Conservation (phyloP, 1,139 yeast genomes). For the Zygosaccharomyces pseudobailii region DNA sequence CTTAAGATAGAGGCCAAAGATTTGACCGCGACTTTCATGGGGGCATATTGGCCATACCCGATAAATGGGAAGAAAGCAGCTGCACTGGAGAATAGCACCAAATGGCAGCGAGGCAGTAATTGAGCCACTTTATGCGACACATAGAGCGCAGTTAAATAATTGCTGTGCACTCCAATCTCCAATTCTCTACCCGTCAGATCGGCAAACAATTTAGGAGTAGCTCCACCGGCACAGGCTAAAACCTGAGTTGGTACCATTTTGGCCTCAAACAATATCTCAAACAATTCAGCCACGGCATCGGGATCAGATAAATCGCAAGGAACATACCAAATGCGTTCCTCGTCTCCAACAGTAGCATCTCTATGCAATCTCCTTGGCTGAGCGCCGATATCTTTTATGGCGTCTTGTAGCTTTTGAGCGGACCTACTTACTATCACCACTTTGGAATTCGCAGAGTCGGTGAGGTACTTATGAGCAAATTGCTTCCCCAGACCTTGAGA, state of each 20-base stretch:
- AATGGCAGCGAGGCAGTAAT: slow-evolving; percentile 37
- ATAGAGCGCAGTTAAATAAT: slow-evolving; percentile 70
- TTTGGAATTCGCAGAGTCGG: slow-evolving; percentile 46
- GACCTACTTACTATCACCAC: slow-evolving; percentile 78
- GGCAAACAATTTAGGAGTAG: slow-evolving; percentile 70
- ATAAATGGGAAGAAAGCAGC: slow-evolving; percentile 82
- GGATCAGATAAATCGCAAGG: slow-evolving; percentile 67
- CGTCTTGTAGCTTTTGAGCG: slow-evolving; percentile 47
- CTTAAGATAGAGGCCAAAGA: slow-evolving; percentile 70
- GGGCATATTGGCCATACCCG: slow-evolving; percentile 89
- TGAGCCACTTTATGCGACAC: slow-evolving; percentile 57
- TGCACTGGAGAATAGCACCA: slow-evolving; percentile 75
- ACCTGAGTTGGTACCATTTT: slow-evolving; percentile 57
- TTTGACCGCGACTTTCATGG: slow-evolving; percentile 77
- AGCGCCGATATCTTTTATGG: slow-evolving; percentile 41
- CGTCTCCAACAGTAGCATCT: slow-evolving; percentile 13
- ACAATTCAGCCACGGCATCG: slow-evolving; percentile 43
- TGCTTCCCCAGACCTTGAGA: slow-evolving; percentile 93
- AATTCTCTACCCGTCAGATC: slow-evolving; percentile 61
- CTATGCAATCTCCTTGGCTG: slow-evolving; percentile 23
- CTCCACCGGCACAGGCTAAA: slow-evolving; percentile 84
- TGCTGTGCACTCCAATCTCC: slow-evolving; percentile 55
- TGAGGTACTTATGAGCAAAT: slow-evolving; percentile 57
- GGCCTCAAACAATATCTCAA: slow-evolving; percentile 31
- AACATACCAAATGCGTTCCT: slow-evolving; percentile 43